Conservation (phyloP, 768 basidiomycete genomes). For the Mycena maculata region DNA sequence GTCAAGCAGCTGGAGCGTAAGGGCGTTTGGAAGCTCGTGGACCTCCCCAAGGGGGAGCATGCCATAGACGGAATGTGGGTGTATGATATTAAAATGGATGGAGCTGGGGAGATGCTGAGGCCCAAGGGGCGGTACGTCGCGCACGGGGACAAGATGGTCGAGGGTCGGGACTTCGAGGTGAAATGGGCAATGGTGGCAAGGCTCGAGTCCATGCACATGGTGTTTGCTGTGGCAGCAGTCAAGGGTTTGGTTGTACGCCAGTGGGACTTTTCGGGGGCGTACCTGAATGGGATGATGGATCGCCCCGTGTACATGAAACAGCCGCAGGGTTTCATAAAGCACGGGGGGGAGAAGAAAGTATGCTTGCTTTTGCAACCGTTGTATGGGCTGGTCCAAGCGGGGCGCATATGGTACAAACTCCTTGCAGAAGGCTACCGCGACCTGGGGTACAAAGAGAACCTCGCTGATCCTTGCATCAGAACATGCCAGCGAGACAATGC, state of each 20-base stretch:
- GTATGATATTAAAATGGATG: constrained; percentile 49
- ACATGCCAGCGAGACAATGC: not conserved
- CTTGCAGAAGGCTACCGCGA: not conserved
- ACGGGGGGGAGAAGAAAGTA: constrained; percentile 24
- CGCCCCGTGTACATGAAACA: constrained; percentile 18
- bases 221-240: constrained; percentile 13
- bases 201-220: constrained; percentile 10
- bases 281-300: constrained; percentile 21
- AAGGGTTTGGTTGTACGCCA: not conserved
- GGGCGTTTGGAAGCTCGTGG: constrained; percentile 13
- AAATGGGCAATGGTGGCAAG: constrained; percentile 30
- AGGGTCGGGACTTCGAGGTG: constrained; percentile 4
- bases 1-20: not conserved
- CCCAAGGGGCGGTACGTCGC: constrained; percentile 54
- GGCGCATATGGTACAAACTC: not conserved
- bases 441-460: constrained; percentile 1
- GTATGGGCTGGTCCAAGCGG: not conserved
- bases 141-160: not conserved
- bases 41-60: constrained; percentile 14
- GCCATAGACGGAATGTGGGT: constrained; percentile 15
- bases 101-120: constrained; percentile 42
- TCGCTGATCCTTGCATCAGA: constrained; percentile 20
- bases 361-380: constrained; percentile 15
- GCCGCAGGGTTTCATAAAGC: constrained; percentile 19
- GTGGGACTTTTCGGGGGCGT: constrained; percentile 24